Base-by-base conservation (phyloP, 1,139 yeast genomes). In the Taphrina populina region DNA sequence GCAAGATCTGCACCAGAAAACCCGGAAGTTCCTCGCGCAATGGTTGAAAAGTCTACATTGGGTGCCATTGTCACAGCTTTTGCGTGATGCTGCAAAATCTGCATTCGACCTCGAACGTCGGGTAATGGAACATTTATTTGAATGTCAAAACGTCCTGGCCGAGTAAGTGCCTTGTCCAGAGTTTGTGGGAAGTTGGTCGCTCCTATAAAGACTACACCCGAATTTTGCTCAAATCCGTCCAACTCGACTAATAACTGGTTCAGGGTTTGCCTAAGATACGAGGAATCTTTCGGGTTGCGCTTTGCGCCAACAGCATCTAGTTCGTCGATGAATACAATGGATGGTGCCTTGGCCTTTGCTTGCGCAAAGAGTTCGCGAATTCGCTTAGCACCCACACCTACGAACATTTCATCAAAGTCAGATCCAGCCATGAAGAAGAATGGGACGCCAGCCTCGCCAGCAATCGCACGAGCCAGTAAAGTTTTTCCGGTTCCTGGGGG, bases 401-500 rank as follows among this genome's bases (percentile, higher is more conserved):
- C 98, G 66, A 90, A 94, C 63, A 94, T 79, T 70, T 94, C 98
- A 69, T 94, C 98, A 68, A 94, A 94, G 70, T 94, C 98, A 1
- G 96, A 88, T 51, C 98, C 99, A 3, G 95, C 85, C 97, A 92
- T 90, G 71, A 90, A 92, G 71, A 92, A 92, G 68, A 94, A 94
- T 26, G 97, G 98, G 27, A 92, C 98, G 47, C 96, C 98, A 1
- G 99, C 98, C 71, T 94, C 98, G 60, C 98, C 98, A 8, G 99
- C 99, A 35, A 96, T 95, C 17, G 99, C 98, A 64, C 98, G 80
- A 0, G 98, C 98, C 61, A 94, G 78, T 62, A 94, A 75, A 0
- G 99, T 94, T 70, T 94, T 94, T 79, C 99, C 99, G 4, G 99
- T 94, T 72, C 99, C 99, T 35, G 99, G 99, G 35, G 99, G 99